Evolutionary conservation across 345 rosid species (phyloP).

Genomic region (Camelina sativa): DNA sequence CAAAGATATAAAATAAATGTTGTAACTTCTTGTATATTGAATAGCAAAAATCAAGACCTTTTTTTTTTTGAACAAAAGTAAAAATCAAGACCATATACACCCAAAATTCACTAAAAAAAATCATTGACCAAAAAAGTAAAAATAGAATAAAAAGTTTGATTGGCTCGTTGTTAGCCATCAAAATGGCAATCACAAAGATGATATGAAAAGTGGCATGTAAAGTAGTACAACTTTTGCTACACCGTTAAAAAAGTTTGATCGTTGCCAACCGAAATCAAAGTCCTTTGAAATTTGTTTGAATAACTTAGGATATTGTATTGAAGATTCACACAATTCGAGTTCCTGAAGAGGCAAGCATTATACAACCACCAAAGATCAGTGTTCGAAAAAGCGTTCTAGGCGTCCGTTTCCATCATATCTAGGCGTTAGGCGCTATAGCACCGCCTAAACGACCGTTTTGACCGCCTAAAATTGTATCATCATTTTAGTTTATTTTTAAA

Average conservation of each 20-base stretch:
- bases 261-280: not conserved
- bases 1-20: not conserved
- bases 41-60: not conserved
- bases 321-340: not conserved
- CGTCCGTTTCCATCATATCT: no score
- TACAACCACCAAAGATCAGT: not conserved
- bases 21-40: not conserved
- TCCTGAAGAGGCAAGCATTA: not conserved
- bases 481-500: no score
- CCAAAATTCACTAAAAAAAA: not conserved
- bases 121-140: not conserved
- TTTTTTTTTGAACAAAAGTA: not conserved
- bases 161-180: not conserved
- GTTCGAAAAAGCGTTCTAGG: no score
- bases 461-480: no score
- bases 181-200: not conserved
- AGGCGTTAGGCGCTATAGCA: no score
- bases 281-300: no score
- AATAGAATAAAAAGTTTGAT: constrained; percentile 1
- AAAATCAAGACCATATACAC: not conserved
- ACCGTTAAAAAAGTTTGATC: not conserved
- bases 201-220: not conserved
- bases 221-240: not conserved
- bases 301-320: not conserved
- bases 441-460: no score